Conservation (phyloP, 805 yeast species). For the Hanseniaspora clermontiae region DNA sequence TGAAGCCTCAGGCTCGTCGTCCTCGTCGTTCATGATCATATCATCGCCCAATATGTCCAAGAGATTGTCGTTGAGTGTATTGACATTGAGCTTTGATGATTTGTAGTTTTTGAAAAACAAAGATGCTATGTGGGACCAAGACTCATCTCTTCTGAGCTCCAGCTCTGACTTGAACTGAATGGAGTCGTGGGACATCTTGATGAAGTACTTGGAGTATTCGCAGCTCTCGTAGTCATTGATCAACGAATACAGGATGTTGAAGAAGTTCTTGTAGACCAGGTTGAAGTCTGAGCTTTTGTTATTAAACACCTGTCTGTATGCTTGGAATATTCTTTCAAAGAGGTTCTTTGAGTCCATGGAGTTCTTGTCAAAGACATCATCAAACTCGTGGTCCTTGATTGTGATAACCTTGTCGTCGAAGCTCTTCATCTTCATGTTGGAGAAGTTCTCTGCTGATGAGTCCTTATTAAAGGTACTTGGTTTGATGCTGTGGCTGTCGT, state of each 20-base stretch:
- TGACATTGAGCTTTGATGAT: background rate
- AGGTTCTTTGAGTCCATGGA: background rate
- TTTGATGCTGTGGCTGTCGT: background rate
- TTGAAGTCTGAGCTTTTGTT: background rate
- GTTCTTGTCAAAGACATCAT: background rate
- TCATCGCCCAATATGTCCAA: conserved; percentile 3
- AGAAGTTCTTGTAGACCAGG: background rate
- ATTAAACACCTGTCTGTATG: background rate
- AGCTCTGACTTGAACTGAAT: conserved; percentile 12
- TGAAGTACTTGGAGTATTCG: conserved; percentile 12
- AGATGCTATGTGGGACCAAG: background rate
- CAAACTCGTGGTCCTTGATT: background rate
- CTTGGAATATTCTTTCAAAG: background rate
- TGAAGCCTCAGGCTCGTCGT: background rate
- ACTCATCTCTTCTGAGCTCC: conserved; percentile 4
- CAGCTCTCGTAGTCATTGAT: conserved; percentile 6
- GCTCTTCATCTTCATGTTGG: background rate
- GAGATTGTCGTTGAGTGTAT: background rate
- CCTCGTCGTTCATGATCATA: background rate
- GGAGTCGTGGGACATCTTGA: conserved; percentile 4
- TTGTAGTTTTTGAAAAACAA: conserved; percentile 5
- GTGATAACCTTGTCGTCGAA: background rate
- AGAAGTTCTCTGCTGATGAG: background rate
- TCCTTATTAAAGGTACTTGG: background rate
- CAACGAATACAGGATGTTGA: background rate